These are phyloP conservation scores for Phytophthora ramorum DNA, from an alignment of 352 stramenopile species.

Conservation along the genomic window DNA sequence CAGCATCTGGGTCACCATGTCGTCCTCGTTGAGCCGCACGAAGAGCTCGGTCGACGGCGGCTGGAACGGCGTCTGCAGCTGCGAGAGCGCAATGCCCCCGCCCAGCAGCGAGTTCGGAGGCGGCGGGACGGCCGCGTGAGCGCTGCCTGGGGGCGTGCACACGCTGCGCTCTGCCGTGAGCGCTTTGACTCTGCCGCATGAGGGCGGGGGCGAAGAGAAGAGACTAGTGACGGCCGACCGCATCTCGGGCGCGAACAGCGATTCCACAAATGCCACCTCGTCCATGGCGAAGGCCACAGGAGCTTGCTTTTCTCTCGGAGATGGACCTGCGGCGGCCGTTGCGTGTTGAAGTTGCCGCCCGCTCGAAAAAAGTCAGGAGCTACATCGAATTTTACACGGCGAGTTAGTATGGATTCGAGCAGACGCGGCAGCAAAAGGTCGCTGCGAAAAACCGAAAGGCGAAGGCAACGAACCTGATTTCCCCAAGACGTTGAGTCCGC, in stretches of 20 bases:
- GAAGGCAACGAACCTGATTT: slow-evolving; percentile 11
- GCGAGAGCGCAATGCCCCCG: slow-evolving; percentile 31
- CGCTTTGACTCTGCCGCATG: slow-evolving; percentile 32
- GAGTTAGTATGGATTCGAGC: not conserved
- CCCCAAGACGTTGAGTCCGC: not conserved
- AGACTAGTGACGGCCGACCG: slow-evolving; percentile 34
- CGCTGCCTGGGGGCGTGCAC: slow-evolving; percentile 12
- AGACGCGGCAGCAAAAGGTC: not conserved
- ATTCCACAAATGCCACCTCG: slow-evolving; percentile 76
- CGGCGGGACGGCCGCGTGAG: slow-evolving; percentile 15
- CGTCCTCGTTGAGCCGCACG: slow-evolving; percentile 49
- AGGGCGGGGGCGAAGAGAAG: slow-evolving; percentile 20
- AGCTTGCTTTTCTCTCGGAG: slow-evolving; percentile 21
- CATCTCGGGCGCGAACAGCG: slow-evolving; percentile 64
- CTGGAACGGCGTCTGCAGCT: slow-evolving; percentile 28
- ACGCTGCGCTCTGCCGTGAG: slow-evolving; percentile 16
- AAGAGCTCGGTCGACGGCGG: slow-evolving; percentile 24
- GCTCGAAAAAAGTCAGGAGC: slow-evolving; percentile 11
- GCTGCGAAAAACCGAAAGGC: slow-evolving; percentile 9
- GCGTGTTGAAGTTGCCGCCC: slow-evolving; percentile 36
- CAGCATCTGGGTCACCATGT: slow-evolving; percentile 55
- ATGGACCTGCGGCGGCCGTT: slow-evolving; percentile 20
- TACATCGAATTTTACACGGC: slow-evolving; percentile 1
- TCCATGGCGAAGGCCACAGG: slow-evolving; percentile 42
- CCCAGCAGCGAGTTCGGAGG: slow-evolving; percentile 44